Conservation (phyloP, 2,329 filamentous ascomycete species). For the Aotearoamyces nothofagi region DNA sequence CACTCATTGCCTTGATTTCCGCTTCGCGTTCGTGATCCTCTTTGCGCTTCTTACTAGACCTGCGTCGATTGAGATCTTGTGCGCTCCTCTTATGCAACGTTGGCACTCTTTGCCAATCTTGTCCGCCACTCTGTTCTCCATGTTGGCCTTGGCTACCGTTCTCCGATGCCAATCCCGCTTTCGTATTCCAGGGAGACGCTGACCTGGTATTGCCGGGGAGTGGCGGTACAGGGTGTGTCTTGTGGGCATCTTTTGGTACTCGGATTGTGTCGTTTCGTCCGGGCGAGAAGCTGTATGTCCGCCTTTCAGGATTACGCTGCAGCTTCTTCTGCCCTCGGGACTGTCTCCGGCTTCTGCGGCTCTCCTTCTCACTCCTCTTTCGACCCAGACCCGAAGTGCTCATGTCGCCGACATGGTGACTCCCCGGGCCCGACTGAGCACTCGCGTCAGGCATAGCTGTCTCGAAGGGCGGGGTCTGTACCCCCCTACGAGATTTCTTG, state of each 20-base stretch:
- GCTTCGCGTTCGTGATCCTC: conserved; percentile 68
- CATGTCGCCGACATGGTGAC: conserved; percentile 19
- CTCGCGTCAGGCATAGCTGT: conserved; percentile 22
- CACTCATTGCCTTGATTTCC: conserved; percentile 76
- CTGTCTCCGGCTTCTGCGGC: conserved; percentile 13
- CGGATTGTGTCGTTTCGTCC: conserved; percentile 38
- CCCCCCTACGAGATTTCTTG: conserved; percentile 37
- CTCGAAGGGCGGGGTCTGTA: conserved; percentile 37
- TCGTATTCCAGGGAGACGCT: conserved; percentile 8
- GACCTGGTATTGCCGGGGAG: conserved; percentile 11
- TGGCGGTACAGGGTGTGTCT: conserved; percentile 14
- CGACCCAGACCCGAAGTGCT: conserved; percentile 15
- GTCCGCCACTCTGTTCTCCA: conserved; percentile 5
- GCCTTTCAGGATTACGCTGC: conserved; percentile 29
- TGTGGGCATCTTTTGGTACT: conserved; percentile 18
- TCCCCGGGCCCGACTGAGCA: conserved; percentile 12
- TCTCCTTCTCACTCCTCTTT: conserved; percentile 21
- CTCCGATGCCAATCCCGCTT: conserved; percentile 9
- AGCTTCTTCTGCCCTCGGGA: conserved; percentile 21
- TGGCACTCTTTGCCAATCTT: conserved; percentile 28
- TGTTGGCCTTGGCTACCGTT: background rate
- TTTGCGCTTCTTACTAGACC: conserved; percentile 63
- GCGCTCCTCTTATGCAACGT: conserved; percentile 47
- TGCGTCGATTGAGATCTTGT: conserved; percentile 47
- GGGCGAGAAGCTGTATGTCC: conserved; percentile 47